These are phyloP conservation scores for Phytophthora sansomeana DNA, from an alignment of 352 stramenopile species.

Conservation along the genomic window DNA sequence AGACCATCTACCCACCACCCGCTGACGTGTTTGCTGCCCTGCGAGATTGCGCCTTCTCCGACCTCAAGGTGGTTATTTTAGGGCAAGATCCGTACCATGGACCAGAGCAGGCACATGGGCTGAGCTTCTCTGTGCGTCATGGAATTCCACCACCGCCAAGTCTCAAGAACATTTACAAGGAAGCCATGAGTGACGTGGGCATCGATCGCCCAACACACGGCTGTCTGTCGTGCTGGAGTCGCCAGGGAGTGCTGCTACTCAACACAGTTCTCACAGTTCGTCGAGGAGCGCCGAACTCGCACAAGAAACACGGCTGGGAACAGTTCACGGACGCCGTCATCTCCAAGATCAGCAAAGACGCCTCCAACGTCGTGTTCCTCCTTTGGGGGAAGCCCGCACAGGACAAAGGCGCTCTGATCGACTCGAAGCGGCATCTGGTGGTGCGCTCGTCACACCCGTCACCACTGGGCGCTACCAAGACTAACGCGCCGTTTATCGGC, in stretches of 20 bases:
- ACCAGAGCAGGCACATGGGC: constrained; percentile 83
- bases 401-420: constrained; percentile 79
- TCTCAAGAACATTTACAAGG: constrained; percentile 99
- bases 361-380: constrained; percentile 96
- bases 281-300: constrained; percentile 92
- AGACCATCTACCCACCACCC: constrained; percentile 89
- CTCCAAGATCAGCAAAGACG: constrained; percentile 75
- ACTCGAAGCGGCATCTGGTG: constrained; percentile 83
- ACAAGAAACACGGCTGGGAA: constrained; percentile 98
- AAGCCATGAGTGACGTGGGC: constrained; percentile 86
- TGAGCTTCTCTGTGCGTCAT: constrained; percentile 92
- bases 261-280: constrained; percentile 98
- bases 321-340: constrained; percentile 97
- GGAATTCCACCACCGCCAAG: constrained; percentile 93
- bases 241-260: constrained; percentile 97
- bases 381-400: constrained; percentile 98
- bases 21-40: constrained; percentile 91
- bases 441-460: constrained; percentile 94
- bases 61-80: constrained; percentile 94
- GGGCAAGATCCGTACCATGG: constrained; percentile 94
- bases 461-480: constrained; percentile 97
- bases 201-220: constrained; percentile 88
- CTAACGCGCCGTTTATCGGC: constrained; percentile 95
- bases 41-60: constrained; percentile 87
- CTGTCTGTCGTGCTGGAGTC: constrained; percentile 93